Conservation (phyloP, 768 basidiomycete species). For the Exsudoporus frostii region DNA sequence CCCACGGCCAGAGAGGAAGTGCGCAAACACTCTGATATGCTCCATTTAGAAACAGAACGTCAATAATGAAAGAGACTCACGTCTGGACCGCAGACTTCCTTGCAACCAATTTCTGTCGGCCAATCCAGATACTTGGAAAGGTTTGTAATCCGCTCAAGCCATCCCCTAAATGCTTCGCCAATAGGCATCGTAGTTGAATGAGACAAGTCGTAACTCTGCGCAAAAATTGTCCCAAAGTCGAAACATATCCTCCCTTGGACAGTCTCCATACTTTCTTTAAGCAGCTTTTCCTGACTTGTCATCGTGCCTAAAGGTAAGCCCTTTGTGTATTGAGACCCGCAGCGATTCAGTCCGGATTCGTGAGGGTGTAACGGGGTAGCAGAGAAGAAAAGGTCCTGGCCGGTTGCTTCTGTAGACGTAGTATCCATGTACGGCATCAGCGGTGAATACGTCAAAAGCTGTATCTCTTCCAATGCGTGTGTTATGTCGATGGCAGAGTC, state of each 20-base stretch:
- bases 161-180: neutral
- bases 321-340: neutral
- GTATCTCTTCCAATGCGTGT: neutral
- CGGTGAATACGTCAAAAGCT: neutral
- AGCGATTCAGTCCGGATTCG: neutral
- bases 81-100: neutral
- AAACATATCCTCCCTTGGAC: slow-evolving; percentile 2
- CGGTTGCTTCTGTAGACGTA: neutral
- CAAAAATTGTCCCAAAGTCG: slow-evolving; percentile 5
- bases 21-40: neutral
- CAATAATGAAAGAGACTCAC: neutral
- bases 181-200: neutral
- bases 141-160: neutral
- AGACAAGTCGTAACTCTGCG: neutral
- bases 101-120: slow-evolving; percentile 1
- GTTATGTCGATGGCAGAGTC: neutral
- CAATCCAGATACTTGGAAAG: slow-evolving; percentile 3
- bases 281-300: slow-evolving; percentile 1
- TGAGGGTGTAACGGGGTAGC: neutral
- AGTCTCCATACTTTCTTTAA: neutral
- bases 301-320: neutral
- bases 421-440: slow-evolving; percentile 7
- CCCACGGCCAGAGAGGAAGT: slow-evolving; percentile 4
- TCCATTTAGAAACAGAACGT: neutral
- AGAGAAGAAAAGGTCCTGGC: neutral